A percentile compares a stretch with the other conserved stretches of the same genome.
These are phyloP conservation scores for Musa troglodytarum DNA, from an alignment of 176 grass and related monocot species.

Conservation along the genomic window DNA sequence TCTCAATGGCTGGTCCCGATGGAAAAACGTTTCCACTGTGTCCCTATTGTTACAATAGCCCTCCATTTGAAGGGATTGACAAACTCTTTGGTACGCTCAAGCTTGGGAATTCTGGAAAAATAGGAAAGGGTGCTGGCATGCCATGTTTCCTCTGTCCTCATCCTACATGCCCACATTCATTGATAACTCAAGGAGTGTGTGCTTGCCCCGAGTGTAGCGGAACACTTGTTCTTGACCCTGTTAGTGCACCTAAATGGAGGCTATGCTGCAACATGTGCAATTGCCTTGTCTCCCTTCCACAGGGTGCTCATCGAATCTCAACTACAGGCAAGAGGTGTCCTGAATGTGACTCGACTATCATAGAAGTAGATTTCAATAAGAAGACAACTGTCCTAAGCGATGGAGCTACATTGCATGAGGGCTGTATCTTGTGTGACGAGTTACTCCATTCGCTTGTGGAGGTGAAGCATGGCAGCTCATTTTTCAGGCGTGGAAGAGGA, in stretches of 20 bases:
- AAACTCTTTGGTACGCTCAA: conserved; percentile 70
- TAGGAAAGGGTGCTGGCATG: conserved; percentile 77
- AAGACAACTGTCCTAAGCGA: conserved; percentile 68
- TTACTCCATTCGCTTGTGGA: conserved; percentile 83
- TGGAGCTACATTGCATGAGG: conserved; percentile 71
- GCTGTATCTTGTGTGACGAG: conserved; percentile 93
- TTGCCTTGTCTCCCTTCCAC: conserved; percentile 71
- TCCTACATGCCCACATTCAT: conserved; percentile 78
- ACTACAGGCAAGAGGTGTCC: conserved; percentile 65
- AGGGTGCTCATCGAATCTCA: conserved; percentile 64
- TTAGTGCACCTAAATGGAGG: conserved; percentile 93
- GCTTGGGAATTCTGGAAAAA: conserved; percentile 45
- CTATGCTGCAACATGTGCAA: conserved; percentile 88
- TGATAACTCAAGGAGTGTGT: conserved; percentile 91
- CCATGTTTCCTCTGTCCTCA: conserved; percentile 91
- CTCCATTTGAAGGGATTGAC: conserved; percentile 93
- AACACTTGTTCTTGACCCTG: conserved; percentile 76
- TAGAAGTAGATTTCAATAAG: conserved; percentile 98
- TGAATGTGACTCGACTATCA: conserved; percentile 79
- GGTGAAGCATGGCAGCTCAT: conserved; percentile 84
- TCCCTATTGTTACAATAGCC: conserved; percentile 84
- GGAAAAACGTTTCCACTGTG: conserved; percentile 84
- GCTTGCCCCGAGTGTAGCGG: conserved; percentile 88
- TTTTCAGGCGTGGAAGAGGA: conserved; percentile 43
- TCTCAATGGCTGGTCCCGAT: conserved; percentile 69